Evolutionary conservation across 768 basidiomycete genomes (phyloP).

Genomic region (Hygrocybe coccinea): DNA sequence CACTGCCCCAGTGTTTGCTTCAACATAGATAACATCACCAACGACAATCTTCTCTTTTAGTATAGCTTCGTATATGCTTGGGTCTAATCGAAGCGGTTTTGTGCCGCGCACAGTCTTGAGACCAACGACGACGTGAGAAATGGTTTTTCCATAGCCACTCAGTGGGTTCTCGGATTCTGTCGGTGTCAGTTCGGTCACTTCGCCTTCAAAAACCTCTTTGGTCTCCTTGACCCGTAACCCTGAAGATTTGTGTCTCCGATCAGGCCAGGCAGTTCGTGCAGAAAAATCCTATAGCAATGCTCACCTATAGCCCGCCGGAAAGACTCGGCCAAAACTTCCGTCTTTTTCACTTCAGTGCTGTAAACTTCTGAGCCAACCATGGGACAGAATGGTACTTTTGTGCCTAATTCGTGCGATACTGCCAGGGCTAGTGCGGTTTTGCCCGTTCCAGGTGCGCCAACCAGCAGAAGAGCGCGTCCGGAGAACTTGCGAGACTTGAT

Average conservation of each 20-base stretch:
- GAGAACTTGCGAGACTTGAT: conserved; percentile 91
- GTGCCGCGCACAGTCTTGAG: conserved; percentile 92
- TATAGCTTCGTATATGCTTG: conserved; percentile 94
- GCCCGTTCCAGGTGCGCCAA: conserved; percentile 94
- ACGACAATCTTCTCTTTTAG: conserved; percentile 95
- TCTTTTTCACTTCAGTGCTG: conserved; percentile 96
- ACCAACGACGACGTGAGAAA: conserved; percentile 95
- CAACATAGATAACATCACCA: conserved; percentile 95
- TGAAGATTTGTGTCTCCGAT: conserved; percentile 25
- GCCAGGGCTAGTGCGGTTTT: conserved; percentile 98
- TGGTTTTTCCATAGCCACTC: conserved; percentile 96
- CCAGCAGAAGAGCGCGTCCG: conserved; percentile 85
- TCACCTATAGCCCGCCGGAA: conserved; percentile 93
- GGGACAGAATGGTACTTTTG: conserved; percentile 95
- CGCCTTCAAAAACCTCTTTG: conserved; percentile 97
- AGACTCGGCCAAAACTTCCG: conserved; percentile 91
- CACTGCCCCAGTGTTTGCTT: conserved; percentile 89
- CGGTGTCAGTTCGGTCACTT: conserved; percentile 95
- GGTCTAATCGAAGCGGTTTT: conserved; percentile 91
- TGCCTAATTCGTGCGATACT: conserved; percentile 88
- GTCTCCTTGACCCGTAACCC: conserved; percentile 98
- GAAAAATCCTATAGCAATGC: conserved; percentile 20
- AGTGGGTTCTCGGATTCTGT: conserved; percentile 96
- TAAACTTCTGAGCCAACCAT: conserved; percentile 99
- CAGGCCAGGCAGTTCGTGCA: conserved; percentile 9